These are phyloP conservation scores for Lasiosphaeria hispida DNA, from an alignment of 495 filamentous ascomycete species.

Conservation along the genomic window DNA sequence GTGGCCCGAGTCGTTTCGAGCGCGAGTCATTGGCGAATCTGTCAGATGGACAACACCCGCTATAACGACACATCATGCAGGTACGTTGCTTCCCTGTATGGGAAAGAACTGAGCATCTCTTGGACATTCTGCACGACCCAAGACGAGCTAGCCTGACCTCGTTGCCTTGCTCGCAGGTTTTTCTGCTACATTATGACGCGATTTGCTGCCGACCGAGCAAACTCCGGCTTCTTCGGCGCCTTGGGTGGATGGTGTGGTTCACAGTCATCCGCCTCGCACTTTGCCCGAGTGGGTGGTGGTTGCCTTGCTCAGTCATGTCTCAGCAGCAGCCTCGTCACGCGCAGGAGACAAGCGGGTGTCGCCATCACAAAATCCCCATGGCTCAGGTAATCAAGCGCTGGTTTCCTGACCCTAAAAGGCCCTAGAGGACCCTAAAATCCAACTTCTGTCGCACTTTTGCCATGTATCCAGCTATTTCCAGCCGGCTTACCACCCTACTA, in stretches of 20 bases:
- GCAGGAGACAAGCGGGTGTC: not conserved
- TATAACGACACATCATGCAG: constrained; percentile 21
- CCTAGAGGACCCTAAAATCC: not conserved
- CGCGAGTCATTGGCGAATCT: not conserved
- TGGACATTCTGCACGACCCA: not conserved
- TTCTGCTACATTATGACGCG: not conserved
- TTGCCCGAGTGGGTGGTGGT: constrained; percentile 1
- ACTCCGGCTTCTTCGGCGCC: constrained; percentile 13
- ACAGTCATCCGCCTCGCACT: constrained; percentile 16
- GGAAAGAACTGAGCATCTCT: not conserved
- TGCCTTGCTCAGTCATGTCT: constrained; percentile 14
- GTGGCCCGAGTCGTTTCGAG: not conserved
- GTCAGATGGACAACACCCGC: constrained; percentile 15
- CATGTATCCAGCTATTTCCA: not conserved
- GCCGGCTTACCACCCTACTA: not conserved
- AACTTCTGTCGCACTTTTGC: constrained; percentile 1
- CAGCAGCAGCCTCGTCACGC: not conserved
- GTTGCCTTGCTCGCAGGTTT: not conserved
- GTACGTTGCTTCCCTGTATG: constrained; percentile 9
- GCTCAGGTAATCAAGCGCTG: not conserved
- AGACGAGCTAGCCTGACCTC: constrained; percentile 5
- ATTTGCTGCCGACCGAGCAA: not conserved
- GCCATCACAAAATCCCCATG: constrained; percentile 2
- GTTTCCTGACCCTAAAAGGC: not conserved
- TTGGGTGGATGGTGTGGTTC: constrained; percentile 4